Evolutionary conservation across 2,329 filamentous ascomycete species (phyloP).

Genomic region (Hymenoscyphus occultus): DNA sequence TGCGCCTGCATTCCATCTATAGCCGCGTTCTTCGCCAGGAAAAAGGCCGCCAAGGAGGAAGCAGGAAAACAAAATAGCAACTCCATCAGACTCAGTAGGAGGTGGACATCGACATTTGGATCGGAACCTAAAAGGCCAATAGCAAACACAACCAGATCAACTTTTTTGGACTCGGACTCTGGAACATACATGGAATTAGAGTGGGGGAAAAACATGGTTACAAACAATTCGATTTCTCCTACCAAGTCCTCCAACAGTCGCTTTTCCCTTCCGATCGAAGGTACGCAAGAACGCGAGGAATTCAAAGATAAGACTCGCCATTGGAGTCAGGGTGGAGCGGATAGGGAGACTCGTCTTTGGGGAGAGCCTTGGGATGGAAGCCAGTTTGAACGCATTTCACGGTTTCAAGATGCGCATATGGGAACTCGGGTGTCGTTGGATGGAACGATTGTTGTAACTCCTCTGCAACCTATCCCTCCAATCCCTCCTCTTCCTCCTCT

Average conservation of each 20-base stretch:
- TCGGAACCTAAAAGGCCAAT: neutral
- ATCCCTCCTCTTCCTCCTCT: neutral
- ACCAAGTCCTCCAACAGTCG: neutral
- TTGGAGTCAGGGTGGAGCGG: neutral
- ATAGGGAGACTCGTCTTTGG: neutral
- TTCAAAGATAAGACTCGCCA: neutral
- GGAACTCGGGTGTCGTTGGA: neutral
- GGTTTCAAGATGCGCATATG: neutral
- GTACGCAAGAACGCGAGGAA: no score
- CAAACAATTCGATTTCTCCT: neutral
- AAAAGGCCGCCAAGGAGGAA: neutral
- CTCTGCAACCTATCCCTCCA: neutral
- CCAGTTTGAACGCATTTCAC: neutral
- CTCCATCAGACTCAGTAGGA: neutral
- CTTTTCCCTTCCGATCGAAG: neutral
- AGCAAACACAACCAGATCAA: neutral
- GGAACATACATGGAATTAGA: neutral
- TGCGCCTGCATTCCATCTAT: conserved; percentile 34
- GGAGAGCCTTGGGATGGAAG: neutral
- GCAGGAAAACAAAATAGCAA: neutral
- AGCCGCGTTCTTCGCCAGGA: conserved; percentile 22
- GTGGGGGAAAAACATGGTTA: neutral
- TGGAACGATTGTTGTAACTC: neutral
- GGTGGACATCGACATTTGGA: neutral
- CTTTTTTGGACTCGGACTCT: neutral